Base-by-base conservation (phyloP, 1,284 basidiomycete species). In the Mycena sp. region DNA sequence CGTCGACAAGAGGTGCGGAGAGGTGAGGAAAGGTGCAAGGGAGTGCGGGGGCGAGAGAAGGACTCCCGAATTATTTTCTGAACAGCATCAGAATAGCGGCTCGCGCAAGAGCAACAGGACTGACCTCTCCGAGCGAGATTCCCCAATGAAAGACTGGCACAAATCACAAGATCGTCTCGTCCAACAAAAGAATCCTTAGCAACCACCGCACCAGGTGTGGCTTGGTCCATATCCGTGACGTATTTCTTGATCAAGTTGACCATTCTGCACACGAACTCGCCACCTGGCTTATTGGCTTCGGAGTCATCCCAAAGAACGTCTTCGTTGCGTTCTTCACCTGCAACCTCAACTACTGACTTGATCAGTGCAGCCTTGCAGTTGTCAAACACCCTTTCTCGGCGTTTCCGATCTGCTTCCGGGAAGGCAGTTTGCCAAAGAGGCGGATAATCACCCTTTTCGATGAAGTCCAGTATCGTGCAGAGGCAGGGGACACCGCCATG, bases 281-380 rank as follows among this genome's bases (percentile, higher is more conserved):
- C 92, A 26, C 90, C 90, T 4, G 88, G 86, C 40, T 80, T 77
- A 30, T 80, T 77, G 23, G 77, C 74, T 44, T 87, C 84, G n/a
- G 81, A 84, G 44, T 87, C 82, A 64, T 89, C 86, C 86, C 88
- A 93, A 14, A 96, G 78, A 7, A 88, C 84, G 58, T 91, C 87
- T 67, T 87, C 85, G 70, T 93, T 95, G 69, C 84, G 87, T 69
- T 94, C 90, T 71, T 95, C 92, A 28, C 92, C 93, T 4, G 92
- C 87, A 23, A 93, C 85, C 67, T 93, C 93, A 14, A 98, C 94
- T 17, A 98, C 83, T 1, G 90, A 87, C 70, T 94, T 93, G 69
- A 96, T 89, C 3, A 94, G 80, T 0, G 90, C 91, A 0, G 89
- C 92, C 79, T 97, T 98, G 76, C 92, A 92, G 28, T 88, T 83